Conservation (phyloP, 768 basidiomycete genomes). For the Rhizopogon vinicolor region DNA sequence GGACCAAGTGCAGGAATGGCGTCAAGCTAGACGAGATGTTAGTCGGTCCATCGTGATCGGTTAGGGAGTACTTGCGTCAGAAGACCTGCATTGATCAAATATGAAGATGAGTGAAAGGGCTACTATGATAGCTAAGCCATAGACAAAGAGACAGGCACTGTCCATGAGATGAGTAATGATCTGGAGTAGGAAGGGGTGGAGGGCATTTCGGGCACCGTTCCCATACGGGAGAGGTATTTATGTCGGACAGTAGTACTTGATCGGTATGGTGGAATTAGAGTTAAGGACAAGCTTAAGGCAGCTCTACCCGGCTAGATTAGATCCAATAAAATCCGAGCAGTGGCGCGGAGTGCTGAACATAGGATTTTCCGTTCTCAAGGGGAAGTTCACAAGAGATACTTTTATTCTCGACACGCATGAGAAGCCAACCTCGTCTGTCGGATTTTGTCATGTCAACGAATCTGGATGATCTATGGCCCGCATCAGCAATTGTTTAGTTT, state of each 20-base stretch:
- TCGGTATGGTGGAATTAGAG: conserved; percentile 22
- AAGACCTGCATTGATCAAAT: conserved; percentile 16
- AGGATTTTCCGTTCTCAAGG: conserved; percentile 8
- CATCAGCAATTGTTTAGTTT: conserved; percentile 9
- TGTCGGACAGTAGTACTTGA: conserved; percentile 16
- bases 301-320: conserved; percentile 17
- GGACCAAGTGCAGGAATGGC: conserved; percentile 32
- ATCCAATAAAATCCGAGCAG: conserved; percentile 16
- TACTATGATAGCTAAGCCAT: conserved; percentile 10
- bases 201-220: conserved; percentile 22
- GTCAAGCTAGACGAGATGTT: conserved; percentile 15
- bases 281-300: conserved; percentile 13
- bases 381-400: conserved; percentile 1
- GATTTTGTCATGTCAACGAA: conserved; percentile 18
- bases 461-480: conserved; percentile 1
- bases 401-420: conserved; percentile 8
- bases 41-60: neutral
- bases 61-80: conserved; percentile 17
- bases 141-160: conserved; percentile 16
- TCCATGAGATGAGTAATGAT: conserved; percentile 19
- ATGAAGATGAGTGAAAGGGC: conserved; percentile 6
- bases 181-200: conserved; percentile 16
- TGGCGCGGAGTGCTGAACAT: conserved; percentile 14
- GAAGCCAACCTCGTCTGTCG: conserved; percentile 5
- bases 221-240: conserved; percentile 25